Percentiles rank a stretch among this genome's conserved stretches.
Evolutionary conservation across 2,329 filamentous ascomycete genomes (phyloP).

Genomic region (Fusarium albidum): DNA sequence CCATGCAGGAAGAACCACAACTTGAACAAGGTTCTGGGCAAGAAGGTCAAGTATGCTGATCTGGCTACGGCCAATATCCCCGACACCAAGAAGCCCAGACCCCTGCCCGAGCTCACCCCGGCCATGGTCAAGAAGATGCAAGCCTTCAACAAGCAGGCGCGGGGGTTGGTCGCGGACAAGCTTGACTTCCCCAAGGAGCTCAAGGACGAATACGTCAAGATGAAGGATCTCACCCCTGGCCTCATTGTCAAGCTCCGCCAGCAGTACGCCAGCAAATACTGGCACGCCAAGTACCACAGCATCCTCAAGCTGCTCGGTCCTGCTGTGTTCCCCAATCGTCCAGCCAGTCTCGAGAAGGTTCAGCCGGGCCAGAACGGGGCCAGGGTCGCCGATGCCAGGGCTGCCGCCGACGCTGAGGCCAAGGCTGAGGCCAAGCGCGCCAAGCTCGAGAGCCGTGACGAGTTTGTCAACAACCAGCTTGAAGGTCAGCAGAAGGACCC

Average conservation of each 20-base stretch:
- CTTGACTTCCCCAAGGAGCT: constrained; percentile 4
- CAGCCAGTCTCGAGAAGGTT: too few relatives aligned
- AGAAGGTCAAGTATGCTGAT: too few relatives aligned
- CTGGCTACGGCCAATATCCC: too few relatives aligned
- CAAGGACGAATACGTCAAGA: constrained; percentile 5
- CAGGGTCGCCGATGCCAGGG: too few relatives aligned
- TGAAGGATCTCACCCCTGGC: not conserved
- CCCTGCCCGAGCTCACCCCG: not conserved
- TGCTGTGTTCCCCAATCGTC: too few relatives aligned
- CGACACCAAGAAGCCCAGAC: too few relatives aligned
- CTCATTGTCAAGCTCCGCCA: constrained; percentile 13
- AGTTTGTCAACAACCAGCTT: not conserved
- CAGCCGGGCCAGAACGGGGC: too few relatives aligned
- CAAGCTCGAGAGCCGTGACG: not conserved
- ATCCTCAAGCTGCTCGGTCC: not conserved
- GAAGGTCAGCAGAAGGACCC: not conserved
- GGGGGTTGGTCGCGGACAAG: not conserved
- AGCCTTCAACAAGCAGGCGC: not conserved
- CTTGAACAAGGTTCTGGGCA: not conserved
- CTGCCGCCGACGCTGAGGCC: not conserved
- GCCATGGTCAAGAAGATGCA: constrained; percentile 1
- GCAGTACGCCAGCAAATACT: not conserved
- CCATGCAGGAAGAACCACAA: not conserved
- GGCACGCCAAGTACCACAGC: not conserved
- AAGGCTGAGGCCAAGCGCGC: not conserved